Base-by-base conservation (phyloP, 495 filamentous ascomycete genomes). In the Aspergillus olivimuriae region DNA sequence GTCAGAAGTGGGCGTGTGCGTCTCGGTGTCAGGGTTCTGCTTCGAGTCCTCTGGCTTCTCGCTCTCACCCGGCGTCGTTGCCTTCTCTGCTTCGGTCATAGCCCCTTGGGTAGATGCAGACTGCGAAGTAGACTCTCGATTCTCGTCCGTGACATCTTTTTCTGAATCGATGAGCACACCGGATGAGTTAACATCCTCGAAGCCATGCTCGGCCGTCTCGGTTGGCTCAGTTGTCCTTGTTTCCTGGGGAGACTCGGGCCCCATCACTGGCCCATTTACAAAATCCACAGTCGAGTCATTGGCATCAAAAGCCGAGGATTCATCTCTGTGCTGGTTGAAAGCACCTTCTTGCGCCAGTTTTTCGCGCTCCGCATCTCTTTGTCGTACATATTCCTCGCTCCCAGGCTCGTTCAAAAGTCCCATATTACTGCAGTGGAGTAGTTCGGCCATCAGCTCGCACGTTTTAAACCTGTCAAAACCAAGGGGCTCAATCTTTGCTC, bases 371-470 rank as follows among this genome's bases (percentile, higher is more conserved):
- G 73, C 69, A 60, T 99, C 88, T 40, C 94, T 76, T 32, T 82
- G 73, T 51, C 74, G 82, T 23, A 96, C 85, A 50, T 94, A 84
- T 36, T 86, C 79, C 53, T 99, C 92, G 22, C 88, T 89, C 17
- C 94, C 94, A 12, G 81, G 71, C 61, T 97, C 90, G 54, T 99
- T 99, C 41, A 99, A 69, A 36, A 99, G 72, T 6, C 84, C 89
- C 92, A 99, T 99, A 55, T 99, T 99, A 66, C 94, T 97, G 66
- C 92, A 99, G 58, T 99, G 92, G 24, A 99, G 66, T 34, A 99
- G 71, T 56, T 99, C 92, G 2, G 92, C 92, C 94, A 99, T 97
- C 51, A 99, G 71, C 63, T 99, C 92, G 58, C 94, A 99, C 0
- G 92, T 95, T 72, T 99, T 99, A 73, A 99, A 99, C 8, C 92